Evolutionary conservation across 2,329 filamentous ascomycete genomes (phyloP), one percentile per base, ranked within the genome.

Genomic region (Trichoderma pleuroti): DNA sequence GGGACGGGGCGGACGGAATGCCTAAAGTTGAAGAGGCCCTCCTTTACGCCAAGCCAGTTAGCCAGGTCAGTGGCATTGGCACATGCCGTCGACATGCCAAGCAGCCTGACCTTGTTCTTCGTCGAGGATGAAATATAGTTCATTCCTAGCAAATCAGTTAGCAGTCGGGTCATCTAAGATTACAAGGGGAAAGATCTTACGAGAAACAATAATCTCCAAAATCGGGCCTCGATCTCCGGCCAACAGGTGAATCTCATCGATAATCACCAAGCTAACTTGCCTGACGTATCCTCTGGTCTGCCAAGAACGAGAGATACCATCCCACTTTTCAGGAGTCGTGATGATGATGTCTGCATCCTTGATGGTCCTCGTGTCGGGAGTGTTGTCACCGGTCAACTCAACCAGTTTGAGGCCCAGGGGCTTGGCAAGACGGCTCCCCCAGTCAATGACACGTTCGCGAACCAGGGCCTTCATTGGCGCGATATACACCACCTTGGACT

Each of bases 311-410:
- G 93, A 97, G 75, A 99, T 98, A 88, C 97, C 97, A 79, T 99
- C 97, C 96, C 96, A 99, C 80, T 99, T 99, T 82, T 99, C 96
- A n/a, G 96, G 97, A 0, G 97, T 99, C 0, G 96, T 99, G 76
- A 99, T 94, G 76, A 99, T 99, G 73, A 99, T 93, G 79, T 99
- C 96, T 4, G 96, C 96, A 78, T 98, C 92, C 75, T 94, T 90
- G 76, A 99, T 99, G 0, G 95, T 98, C 64, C 93, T 88, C 0
- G 96, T 99, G 78, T 99, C 96, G 0, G 97, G 97, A 0, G 97
- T 99, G 77, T 98, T 99, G 83, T 99, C 96, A 84, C 85, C 94
- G 14, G 97, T 99, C 83, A 99, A 84, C 81, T 99, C 96, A 18
- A 99, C 96, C 24, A 99, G 85, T 80, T 93, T 97, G 73, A 98